phyloP scores from a whole-genome alignment of 2,329 filamentous ascomycete genomes.

The Leptographium wingfieldii region DNA sequence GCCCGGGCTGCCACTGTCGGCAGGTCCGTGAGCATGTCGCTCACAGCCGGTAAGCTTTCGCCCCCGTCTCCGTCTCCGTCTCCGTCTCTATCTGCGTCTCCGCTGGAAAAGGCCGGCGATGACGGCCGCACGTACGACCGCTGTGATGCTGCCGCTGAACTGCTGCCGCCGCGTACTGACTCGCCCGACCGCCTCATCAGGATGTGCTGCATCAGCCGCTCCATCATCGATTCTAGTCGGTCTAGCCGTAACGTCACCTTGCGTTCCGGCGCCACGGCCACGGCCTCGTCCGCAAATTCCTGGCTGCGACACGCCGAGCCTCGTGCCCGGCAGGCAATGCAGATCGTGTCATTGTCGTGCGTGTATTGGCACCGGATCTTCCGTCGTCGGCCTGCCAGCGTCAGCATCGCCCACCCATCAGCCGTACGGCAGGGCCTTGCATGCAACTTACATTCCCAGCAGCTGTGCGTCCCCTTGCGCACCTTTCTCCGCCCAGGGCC shows the following conservation, averaged over 20 bases:
- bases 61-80: not conserved
- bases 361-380: slow-evolving; percentile 36
- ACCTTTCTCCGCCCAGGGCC: slow-evolving; percentile 28
- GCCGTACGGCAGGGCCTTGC: too few species aligned
- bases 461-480: slow-evolving; percentile 41
- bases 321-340: slow-evolving; percentile 30
- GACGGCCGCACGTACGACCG: not conserved
- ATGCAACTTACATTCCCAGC: slow-evolving; percentile 36
- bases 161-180: not conserved
- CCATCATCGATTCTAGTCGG: slow-evolving; percentile 33
- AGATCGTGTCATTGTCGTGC: slow-evolving; percentile 24
- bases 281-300: slow-evolving; percentile 26
- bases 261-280: slow-evolving; percentile 21
- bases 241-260: slow-evolving; percentile 29
- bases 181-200: slow-evolving; percentile 12
- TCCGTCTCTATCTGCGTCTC: not conserved
- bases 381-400: slow-evolving; percentile 24
- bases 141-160: not conserved
- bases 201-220: slow-evolving; percentile 28
- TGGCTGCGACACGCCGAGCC: slow-evolving; percentile 30
- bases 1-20: slow-evolving; percentile 2
- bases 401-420: not conserved
- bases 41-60: too few species aligned
- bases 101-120: not conserved
- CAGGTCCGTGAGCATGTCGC: not conserved